Evolutionary conservation across 176 grass and related monocot species (phyloP), one percentile per base, ranked within the genome.

Genomic region (Pharus latifolius): DNA sequence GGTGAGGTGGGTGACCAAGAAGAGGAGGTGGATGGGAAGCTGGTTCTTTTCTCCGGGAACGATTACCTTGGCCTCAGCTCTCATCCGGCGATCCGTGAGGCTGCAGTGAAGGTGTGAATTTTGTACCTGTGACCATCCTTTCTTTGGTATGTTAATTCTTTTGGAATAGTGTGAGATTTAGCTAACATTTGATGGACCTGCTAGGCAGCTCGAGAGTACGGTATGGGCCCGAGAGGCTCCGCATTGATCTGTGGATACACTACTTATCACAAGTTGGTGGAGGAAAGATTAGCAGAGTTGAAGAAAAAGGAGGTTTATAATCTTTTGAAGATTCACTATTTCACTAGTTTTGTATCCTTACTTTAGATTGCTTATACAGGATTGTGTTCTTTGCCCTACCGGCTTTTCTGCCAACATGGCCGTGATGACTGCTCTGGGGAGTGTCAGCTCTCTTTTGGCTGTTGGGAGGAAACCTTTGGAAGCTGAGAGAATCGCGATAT

Each of bases 211-310:
- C 47, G 77, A 84, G 49, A 74, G n/a, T 56, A 87, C 26, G 93
- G 89, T 29, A 96, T 96, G 93, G 93, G 93, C 6, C 93, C 93
- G 1, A 89, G 92, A 79, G 89, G 88, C 57, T 97, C 89, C 7
- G 80, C 93, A 0, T 63, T 97, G 68, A 72, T 97, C 15, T 97
- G 86, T 14, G 93, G 88, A 10, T 90, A 90, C 32, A 92, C 89
- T 20, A 87, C 70, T 58, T 92, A 92, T 76, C 93, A 96, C 65
- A 56, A 70, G 54, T 43, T 78, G 83, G 86, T 96, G 7, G 93
- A 96, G 73, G 48, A 67, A 57, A 87, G 83, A 23, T 57, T 96
- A 69, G 85, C 86, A 19, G 74, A 74, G 17, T 53, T 92, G 25
- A 96, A 96, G 80, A 88, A 79, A 61, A 96, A 96, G 22, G 88